Evolutionary conservation across 73 alveolate species (phyloP).

Genomic region (Paramecium pentaurelia): DNA sequence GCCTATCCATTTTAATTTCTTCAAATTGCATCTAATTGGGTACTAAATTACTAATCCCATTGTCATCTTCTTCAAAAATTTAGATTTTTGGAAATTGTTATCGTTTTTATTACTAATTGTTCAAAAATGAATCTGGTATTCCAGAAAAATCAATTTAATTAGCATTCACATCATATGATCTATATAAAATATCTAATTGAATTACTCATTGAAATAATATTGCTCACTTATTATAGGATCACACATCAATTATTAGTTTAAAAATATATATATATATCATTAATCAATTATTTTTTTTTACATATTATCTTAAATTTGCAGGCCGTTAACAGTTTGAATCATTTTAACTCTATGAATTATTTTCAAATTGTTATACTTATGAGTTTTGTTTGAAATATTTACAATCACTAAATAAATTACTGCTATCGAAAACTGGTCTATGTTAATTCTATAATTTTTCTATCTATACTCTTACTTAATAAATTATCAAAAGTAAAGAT

Average conservation of each 20-base stretch:
- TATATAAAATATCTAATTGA: not conserved
- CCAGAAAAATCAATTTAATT: not conserved
- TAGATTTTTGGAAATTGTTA: not conserved
- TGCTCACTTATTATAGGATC: conserved; percentile 9
- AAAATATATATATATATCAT: not conserved
- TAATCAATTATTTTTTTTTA: not conserved
- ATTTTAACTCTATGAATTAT: not conserved
- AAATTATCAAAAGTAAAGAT: not conserved
- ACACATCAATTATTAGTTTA: not conserved
- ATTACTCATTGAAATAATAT: not conserved
- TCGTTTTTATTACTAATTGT: not conserved
- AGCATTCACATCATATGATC: not conserved
- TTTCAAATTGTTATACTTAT: not conserved
- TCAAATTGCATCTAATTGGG: not conserved
- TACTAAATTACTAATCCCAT: not conserved
- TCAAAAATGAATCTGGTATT: not conserved
- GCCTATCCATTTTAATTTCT: not conserved
- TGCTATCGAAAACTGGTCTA: not conserved
- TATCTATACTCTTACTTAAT: not conserved
- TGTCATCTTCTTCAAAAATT: not conserved
- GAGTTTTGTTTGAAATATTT: not conserved
- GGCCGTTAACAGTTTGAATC: not conserved
- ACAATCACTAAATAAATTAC: not conserved
- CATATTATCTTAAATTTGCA: not conserved
- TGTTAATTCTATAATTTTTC: not conserved